Conservation (phyloP, 2,329 filamentous ascomycete genomes). For the Aspergillus niger region DNA sequence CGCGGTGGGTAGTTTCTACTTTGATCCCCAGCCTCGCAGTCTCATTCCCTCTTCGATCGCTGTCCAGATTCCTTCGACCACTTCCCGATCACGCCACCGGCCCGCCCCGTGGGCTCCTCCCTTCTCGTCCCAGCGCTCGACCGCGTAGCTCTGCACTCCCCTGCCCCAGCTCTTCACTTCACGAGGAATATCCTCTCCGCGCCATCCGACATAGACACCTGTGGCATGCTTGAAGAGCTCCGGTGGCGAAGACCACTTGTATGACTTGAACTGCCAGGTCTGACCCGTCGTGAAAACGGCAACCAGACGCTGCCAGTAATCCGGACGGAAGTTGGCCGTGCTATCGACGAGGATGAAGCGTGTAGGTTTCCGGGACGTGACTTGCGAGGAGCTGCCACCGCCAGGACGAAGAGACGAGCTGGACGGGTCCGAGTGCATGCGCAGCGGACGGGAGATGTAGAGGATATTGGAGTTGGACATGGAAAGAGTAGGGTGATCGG, state of each 20-base stretch:
- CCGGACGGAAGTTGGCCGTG: constrained; percentile 92
- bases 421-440: constrained; percentile 47
- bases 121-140: constrained; percentile 77
- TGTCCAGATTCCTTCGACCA: constrained; percentile 91
- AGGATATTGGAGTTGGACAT: constrained; percentile 75
- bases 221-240: constrained; percentile 88
- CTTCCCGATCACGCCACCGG: constrained; percentile 84
- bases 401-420: constrained; percentile 46
- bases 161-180: constrained; percentile 83
- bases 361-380: constrained; percentile 61
- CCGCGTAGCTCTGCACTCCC: constrained; percentile 72
- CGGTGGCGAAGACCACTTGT: constrained; percentile 88
- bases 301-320: constrained; percentile 95
- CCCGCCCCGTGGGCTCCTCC: constrained; percentile 38
- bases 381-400: constrained; percentile 51
- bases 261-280: constrained; percentile 97
- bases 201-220: constrained; percentile 89
- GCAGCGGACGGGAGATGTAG: constrained; percentile 77
- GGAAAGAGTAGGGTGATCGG: constrained; percentile 63
- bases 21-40: constrained; percentile 70
- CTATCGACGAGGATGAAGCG: constrained; percentile 96
- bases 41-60: constrained; percentile 86
- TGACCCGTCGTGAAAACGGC: constrained; percentile 98
- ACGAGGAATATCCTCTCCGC: constrained; percentile 76
- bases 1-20: constrained; percentile 18